Percentiles rank a stretch among this genome's conserved stretches.
These are phyloP conservation scores for Entomortierella lignicola DNA, from an alignment of 192 early-diverging fungal genomes.

Conservation along the genomic window DNA sequence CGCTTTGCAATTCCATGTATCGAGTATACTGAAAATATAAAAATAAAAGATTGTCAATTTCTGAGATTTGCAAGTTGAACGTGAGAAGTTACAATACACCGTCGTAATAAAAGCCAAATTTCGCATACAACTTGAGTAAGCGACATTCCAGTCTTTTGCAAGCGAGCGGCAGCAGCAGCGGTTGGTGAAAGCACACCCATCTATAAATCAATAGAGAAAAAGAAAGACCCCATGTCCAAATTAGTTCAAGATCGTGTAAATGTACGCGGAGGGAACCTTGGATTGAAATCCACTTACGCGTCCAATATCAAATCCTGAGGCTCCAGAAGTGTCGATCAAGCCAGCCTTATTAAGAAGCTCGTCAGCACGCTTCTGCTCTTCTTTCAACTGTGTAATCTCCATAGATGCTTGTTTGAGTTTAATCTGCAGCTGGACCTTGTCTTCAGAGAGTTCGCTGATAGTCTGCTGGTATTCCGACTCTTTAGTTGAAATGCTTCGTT, in stretches of 20 bases:
- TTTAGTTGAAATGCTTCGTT: constrained; percentile 18
- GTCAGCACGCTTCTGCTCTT: constrained; percentile 59
- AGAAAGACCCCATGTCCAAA: too few species aligned
- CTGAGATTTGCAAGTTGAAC: too few species aligned
- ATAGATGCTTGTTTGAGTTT: constrained; percentile 39
- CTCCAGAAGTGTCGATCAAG: constrained; percentile 20
- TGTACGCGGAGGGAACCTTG: background rate
- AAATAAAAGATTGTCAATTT: too few species aligned
- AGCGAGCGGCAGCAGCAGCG: constrained; percentile 57
- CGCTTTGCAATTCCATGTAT: constrained; percentile 64
- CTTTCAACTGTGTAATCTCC: constrained; percentile 50
- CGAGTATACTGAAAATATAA: constrained; percentile 57
- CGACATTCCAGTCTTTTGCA: constrained; percentile 63
- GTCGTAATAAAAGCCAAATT: too few species aligned
- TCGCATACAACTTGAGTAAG: constrained; percentile 68
- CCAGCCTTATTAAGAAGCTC: constrained; percentile 55
- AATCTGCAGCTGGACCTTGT: constrained; percentile 58
- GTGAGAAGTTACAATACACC: too few species aligned
- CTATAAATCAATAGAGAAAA: constrained; percentile 1
- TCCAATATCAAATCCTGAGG: constrained; percentile 24
- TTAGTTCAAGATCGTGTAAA: background rate
- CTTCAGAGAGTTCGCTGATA: constrained; percentile 21
- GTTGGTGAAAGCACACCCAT: constrained; percentile 66
- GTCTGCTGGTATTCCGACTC: constrained; percentile 29
- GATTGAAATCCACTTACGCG: constrained; percentile 22